Evolutionary conservation across 768 basidiomycete genomes (phyloP).

Genomic region (Trametes elegans): DNA sequence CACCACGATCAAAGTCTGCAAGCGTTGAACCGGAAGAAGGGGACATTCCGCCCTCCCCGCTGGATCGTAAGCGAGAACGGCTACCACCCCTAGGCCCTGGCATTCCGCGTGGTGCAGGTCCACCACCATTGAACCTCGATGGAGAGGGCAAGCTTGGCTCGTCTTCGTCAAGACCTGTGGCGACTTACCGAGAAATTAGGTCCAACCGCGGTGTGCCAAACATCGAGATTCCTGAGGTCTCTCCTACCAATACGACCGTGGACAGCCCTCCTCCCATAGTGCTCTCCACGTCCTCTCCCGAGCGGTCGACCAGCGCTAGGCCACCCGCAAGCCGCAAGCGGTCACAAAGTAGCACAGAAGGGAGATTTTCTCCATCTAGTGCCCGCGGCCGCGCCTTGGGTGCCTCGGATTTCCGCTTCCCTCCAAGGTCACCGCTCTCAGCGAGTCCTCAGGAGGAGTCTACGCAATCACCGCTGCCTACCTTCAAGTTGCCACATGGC

Average conservation of each 20-base stretch:
- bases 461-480: conserved; percentile 16
- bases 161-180: conserved; percentile 1
- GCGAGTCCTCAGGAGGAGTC: neutral
- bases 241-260: conserved; percentile 13
- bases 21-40: conserved; percentile 21
- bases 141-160: neutral
- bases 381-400: conserved; percentile 22
- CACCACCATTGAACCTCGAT: neutral
- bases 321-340: conserved; percentile 40
- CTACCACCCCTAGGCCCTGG: conserved; percentile 24
- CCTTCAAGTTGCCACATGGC: conserved; percentile 14
- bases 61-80: conserved; percentile 18
- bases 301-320: conserved; percentile 22
- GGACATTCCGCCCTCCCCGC: conserved; percentile 25
- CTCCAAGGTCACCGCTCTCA: conserved; percentile 22
- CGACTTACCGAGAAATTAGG: conserved; percentile 31
- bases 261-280: conserved; percentile 27
- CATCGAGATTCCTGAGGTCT: conserved; percentile 37
- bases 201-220: conserved; percentile 35
- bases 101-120: conserved; percentile 20
- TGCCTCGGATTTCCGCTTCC: conserved; percentile 38
- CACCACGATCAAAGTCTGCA: conserved; percentile 33
- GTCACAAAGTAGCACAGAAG: conserved; percentile 42
- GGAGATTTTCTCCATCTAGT: conserved; percentile 29
- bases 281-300: conserved; percentile 29